phyloP scores from a whole-genome alignment of 768 basidiomycete genomes.

The Calocybe cyanea region DNA sequence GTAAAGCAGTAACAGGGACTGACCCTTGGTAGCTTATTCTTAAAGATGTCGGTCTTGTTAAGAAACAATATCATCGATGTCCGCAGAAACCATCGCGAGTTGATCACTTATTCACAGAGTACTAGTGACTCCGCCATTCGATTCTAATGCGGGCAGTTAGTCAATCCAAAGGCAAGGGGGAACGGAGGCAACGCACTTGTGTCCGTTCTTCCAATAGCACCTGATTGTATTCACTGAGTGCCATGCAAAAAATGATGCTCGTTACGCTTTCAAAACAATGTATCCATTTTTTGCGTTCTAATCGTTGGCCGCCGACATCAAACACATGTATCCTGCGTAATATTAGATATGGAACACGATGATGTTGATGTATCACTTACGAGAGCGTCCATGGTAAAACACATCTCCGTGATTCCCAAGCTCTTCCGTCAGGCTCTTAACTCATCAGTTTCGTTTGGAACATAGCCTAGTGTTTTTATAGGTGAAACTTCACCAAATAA shows the following conservation, averaged over 20 bases:
- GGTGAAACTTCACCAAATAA: constrained; percentile 86
- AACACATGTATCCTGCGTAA: constrained; percentile 56
- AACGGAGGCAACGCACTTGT: constrained; percentile 42
- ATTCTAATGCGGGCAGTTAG: constrained; percentile 44
- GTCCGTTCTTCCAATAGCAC: constrained; percentile 64
- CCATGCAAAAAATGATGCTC: constrained; percentile 70
- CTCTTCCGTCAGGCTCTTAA: constrained; percentile 83
- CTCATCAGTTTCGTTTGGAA: constrained; percentile 84
- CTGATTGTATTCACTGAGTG: constrained; percentile 74
- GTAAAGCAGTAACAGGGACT: constrained; percentile 2
- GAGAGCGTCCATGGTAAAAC: constrained; percentile 64
- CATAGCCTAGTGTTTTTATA: constrained; percentile 74
- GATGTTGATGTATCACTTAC: constrained; percentile 30
- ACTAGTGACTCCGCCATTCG: constrained; percentile 91
- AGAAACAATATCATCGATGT: constrained; percentile 90
- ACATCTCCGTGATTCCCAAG: constrained; percentile 86
- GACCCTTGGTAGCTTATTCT: constrained; percentile 73
- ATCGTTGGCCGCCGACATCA: constrained; percentile 76
- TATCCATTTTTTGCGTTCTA: no score
- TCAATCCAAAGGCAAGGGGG: not conserved
- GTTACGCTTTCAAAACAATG: no score
- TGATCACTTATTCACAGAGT: constrained; percentile 88
- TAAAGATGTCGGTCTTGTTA: constrained; percentile 94
- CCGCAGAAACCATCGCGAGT: constrained; percentile 92
- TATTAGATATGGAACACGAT: not conserved